Evolutionary conservation across 2,329 filamentous ascomycete species (phyloP), one percentile per base, ranked within the genome.

Genomic region (Botrytis galanthina): DNA sequence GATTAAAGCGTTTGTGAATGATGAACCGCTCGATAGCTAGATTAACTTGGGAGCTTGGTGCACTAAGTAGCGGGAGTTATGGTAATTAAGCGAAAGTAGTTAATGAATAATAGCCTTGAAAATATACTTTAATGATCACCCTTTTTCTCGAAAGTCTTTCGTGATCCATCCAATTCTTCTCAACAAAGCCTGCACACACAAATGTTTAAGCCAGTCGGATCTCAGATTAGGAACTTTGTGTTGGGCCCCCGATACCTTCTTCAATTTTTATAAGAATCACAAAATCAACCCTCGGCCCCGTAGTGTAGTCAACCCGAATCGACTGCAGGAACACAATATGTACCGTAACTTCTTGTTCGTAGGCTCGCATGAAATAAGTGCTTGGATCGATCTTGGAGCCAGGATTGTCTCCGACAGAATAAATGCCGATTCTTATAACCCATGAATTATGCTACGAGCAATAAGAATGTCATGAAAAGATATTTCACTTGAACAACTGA

Each of bases 1-100:
- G n/a, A 9, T 57, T 18, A 5, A 3, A 18, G 51, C 51, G 7
- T 57, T 9, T 57, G n/a, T 3, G 7, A 57, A 57, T 18, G 51
- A n/a, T 29, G n/a, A 57, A 9, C 6, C n/a, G 51, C 16, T 29
- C 2, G n/a, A 4, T 57, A 29, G n/a, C n/a, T 29, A 18, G 51
- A 0, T 57, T 8, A 1, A 29, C 14, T 18, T 9, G 16, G 6
- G n/a, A 6, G n/a, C 18, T 29, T 0, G 26, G 16, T 57, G 8
- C 12, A 29, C n/a, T 18, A 57, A 57, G 14, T 16, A 57, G 14
- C n/a, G 51, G n/a, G n/a, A 57, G 51, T 18, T 4, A 32, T 9
- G 1, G 3, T 7, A 29, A 16, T 29, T 16, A 57, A 57, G n/a
- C n/a, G 51, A 32, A 32, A 57, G 12, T 54, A 16, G n/a, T 18